Base-by-base conservation (phyloP, 495 filamentous ascomycete species). In the Penicillium bialowiezense region DNA sequence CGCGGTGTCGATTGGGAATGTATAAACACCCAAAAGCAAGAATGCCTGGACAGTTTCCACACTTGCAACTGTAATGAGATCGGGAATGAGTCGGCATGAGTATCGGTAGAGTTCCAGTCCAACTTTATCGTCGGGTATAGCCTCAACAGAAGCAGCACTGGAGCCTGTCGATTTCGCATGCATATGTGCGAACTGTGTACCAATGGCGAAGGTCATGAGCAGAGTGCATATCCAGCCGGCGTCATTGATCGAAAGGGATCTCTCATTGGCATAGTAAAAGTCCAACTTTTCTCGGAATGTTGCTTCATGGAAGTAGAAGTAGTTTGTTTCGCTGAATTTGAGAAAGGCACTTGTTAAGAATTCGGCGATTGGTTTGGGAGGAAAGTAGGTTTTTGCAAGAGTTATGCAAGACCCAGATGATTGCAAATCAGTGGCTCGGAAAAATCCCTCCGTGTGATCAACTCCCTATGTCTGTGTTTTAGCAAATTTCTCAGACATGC, bases 161-260 rank as follows among this genome's bases (percentile, higher is more conserved):
- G 13, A 3, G 10, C 37, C 3, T 29, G 35, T 34, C 4, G 41
- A 28, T 24, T 41, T 51, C 5, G 51, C 44, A 19, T 58, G 42
- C 51, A 58, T 51, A 29, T 58, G 43, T n/a, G 55, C 55, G 37
- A 59, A 59, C 24, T 59, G 55, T 4, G 51, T 59, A 23, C 55
- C 55, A 35, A 54, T 38, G 10, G 55, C 55, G 8, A 55, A 59
- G 10, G 48, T 51, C 55, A 59, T 59, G 35, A 58, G 50, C 38
- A 58, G 55, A 17, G 55, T 58, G 13, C 55, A 58, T 29, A 58
- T 44, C 55, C 55, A 58, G 15, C 55, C 55, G 1, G 50, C 41
- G 26, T 58, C 55, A 38, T 58, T 34, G 24, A 58, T 58, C 1
- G 31, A 36, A 1, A 53, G 41, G 12, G 35, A 14, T 1, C 32